Conservation (phyloP, 2,329 filamentous ascomycete species). For the Calonectria hawksworthii region DNA sequence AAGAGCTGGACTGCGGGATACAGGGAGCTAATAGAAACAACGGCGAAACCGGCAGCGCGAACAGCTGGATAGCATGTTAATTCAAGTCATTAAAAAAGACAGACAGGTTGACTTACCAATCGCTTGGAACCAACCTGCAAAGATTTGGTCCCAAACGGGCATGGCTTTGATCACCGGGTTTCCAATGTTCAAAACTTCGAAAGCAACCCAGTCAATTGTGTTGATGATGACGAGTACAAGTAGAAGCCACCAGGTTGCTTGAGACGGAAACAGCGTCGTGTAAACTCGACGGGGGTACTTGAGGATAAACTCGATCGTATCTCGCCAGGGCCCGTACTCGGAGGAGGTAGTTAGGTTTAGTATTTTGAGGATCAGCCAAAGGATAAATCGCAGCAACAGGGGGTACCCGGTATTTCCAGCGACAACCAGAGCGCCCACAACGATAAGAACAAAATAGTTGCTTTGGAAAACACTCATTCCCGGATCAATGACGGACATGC, state of each 20-base stretch:
- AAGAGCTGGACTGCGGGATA: slow-evolving; percentile 71
- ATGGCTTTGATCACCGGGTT: slow-evolving; percentile 69
- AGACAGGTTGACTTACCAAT: slow-evolving; percentile 56
- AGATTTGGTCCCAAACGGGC: slow-evolving; percentile 65
- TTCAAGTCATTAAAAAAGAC: neutral
- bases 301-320: slow-evolving; percentile 67
- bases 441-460: slow-evolving; percentile 63
- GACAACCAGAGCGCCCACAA: slow-evolving; percentile 70
- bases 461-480: slow-evolving; percentile 75
- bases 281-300: slow-evolving; percentile 71
- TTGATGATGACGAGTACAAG: slow-evolving; percentile 73
- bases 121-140: slow-evolving; percentile 77
- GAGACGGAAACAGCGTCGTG: slow-evolving; percentile 74
- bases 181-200: slow-evolving; percentile 75
- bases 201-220: slow-evolving; percentile 74
- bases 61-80: slow-evolving; percentile 60
- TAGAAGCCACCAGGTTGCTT: slow-evolving; percentile 76
- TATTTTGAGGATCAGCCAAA: slow-evolving; percentile 66
- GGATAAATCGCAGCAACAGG: slow-evolving; percentile 70
- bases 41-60: slow-evolving; percentile 75
- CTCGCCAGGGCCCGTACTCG: slow-evolving; percentile 58
- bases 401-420: slow-evolving; percentile 78
- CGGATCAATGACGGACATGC: slow-evolving; percentile 76
- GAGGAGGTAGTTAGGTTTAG: slow-evolving; percentile 53
- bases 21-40: slow-evolving; percentile 70